Percentiles rank a stretch among this genome's conserved stretches.
Evolutionary conservation across 108 stramenopile genomes (phyloP).

Genomic region (Pseudonitzschia multistriata): DNA sequence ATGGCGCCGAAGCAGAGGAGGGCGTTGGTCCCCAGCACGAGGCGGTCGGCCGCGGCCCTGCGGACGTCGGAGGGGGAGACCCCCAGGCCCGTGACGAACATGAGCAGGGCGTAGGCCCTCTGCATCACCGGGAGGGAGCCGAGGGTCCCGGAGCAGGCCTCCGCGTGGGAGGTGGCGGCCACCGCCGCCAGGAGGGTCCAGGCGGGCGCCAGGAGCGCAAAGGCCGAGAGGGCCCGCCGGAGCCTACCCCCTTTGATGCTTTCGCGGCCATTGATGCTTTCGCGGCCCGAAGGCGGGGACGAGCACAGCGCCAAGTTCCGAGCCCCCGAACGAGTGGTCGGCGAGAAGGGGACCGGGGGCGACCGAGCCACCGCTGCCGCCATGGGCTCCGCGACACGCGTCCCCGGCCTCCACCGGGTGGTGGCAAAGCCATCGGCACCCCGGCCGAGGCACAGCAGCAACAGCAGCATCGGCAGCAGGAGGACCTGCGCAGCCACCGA

Average conservation of each 20-base stretch:
- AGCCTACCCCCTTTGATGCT: no score
- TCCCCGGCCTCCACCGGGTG: background rate
- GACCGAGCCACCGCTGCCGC: no score
- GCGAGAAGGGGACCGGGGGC: no score
- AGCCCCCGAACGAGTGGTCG: no score
- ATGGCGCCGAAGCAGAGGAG: slow-evolving; percentile 33
- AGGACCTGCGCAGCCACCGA: no score
- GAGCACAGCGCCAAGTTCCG: no score
- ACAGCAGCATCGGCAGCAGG: background rate
- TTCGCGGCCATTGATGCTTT: no score
- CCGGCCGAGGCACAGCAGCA: background rate
- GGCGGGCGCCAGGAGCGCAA: slow-evolving; percentile 16
- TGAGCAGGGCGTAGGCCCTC: slow-evolving; percentile 23
- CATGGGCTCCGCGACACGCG: background rate
- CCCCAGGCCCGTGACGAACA: slow-evolving; percentile 39
- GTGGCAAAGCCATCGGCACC: background rate
- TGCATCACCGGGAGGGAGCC: slow-evolving; percentile 20
- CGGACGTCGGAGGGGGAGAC: slow-evolving; percentile 28
- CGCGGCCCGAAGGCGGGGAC: background rate
- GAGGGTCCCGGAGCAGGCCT: background rate
- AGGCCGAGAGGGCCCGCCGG: background rate
- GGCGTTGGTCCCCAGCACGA: slow-evolving; percentile 22
- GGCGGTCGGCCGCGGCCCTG: slow-evolving; percentile 3
- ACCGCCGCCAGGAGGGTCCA: slow-evolving; percentile 23
- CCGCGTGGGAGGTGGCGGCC: slow-evolving; percentile 6